Evolutionary conservation across 1,284 basidiomycete species (phyloP), one percentile per base, ranked within the genome.

Genomic region (Sutorius eximius): DNA sequence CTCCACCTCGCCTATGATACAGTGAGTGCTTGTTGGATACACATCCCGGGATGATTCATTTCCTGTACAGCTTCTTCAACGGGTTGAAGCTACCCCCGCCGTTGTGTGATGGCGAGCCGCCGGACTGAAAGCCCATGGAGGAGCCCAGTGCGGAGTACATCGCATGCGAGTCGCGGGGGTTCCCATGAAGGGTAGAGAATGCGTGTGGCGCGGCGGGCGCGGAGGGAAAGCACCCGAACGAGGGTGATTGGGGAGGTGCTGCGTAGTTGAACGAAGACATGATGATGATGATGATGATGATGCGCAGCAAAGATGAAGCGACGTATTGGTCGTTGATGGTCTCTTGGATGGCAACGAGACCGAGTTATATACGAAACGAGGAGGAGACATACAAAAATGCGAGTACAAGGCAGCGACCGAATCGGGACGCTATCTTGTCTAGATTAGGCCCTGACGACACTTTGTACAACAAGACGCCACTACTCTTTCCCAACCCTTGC

Each of bases 91-190:
- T 55, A 34, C 61, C 24, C 24, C 67, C 54, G 32, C 49, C 32
- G 29, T 15, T 61, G 54, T 45, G 64, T 1, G 70, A 61, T 49
- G 65, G 67, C 33, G 62, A 50, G 33, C 52, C 50, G 56, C 57
- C 30, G n/a, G 62, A 49, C 49, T 57, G 65, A 33, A 56, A 15
- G 51, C 71, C 56, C 63, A 68, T 53, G 30, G 75, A 71, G 10
- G 75, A 62, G 49, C 78, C 69, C 60, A 87, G 77, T 15, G 82
- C 75, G 38, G 85, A 77, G 71, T 83, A 88, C 82, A 87, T 85
- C 57, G 73, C 70, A 65, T 88, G 83, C 18, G 75, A 67, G 62
- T 86, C 83, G 56, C 87, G 82, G 50, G 87, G 87, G 57, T 83
- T 81, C 70, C 83, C 81, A 67, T 85, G 80, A 63, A 89, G 79